Conservation (phyloP, 2,329 filamentous ascomycete species). For the Mycosphaerella sp. region DNA sequence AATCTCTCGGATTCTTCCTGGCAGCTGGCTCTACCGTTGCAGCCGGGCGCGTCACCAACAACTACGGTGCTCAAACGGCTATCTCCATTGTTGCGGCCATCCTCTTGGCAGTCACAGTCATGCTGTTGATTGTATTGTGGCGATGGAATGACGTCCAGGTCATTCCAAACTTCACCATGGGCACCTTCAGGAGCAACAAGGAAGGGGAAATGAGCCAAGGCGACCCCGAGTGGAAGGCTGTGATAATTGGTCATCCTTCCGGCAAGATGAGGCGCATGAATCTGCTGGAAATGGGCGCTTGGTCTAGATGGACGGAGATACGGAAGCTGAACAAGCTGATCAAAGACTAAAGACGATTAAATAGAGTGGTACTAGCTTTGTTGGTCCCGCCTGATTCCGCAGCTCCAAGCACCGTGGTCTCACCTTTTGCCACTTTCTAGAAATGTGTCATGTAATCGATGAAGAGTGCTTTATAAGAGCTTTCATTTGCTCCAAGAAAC, state of each 20-base stretch:
- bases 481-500: too few species aligned
- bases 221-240: slow-evolving; percentile 60
- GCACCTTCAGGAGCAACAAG: slow-evolving; percentile 32
- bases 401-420: too few species aligned
- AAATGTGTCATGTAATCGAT: too few species aligned
- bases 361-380: neutral
- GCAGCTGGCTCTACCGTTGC: slow-evolving; percentile 63
- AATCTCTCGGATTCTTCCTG: slow-evolving; percentile 62
- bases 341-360: neutral
- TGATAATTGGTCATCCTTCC: slow-evolving; percentile 65
- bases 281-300: slow-evolving; percentile 60
- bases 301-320: slow-evolving; percentile 70
- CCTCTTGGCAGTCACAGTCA: slow-evolving; percentile 57
- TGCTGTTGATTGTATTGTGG: slow-evolving; percentile 57
- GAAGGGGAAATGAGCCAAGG: slow-evolving; percentile 40
- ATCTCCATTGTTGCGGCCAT: slow-evolving; percentile 65
- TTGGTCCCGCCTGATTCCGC: too few species aligned
- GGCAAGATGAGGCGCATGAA: slow-evolving; percentile 64
- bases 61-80: slow-evolving; percentile 60
- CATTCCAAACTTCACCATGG: slow-evolving; percentile 54
- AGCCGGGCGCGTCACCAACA: slow-evolving; percentile 61
- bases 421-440: too few species aligned
- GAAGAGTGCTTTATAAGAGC: too few species aligned
- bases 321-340: slow-evolving; percentile 42
- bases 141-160: slow-evolving; percentile 63